Conservation (phyloP, 768 basidiomycete genomes). For the Tricholoma flavovirens region DNA sequence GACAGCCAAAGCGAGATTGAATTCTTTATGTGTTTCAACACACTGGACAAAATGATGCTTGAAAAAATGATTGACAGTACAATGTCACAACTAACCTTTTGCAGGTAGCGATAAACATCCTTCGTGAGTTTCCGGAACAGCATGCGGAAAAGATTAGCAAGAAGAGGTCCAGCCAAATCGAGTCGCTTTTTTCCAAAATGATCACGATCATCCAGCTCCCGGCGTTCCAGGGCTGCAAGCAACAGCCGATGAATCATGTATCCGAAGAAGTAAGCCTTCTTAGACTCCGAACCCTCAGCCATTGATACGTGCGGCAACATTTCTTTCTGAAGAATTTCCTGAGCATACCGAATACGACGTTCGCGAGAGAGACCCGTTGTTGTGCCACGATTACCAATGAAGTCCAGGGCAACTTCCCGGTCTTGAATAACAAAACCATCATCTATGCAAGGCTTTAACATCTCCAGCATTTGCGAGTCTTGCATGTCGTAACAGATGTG, state of each 20-base stretch:
- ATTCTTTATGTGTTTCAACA: constrained; percentile 93
- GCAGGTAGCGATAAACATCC: constrained; percentile 94
- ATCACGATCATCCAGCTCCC: constrained; percentile 98
- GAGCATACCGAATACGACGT: constrained; percentile 90
- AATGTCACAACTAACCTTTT: constrained; percentile 60
- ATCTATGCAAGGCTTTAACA: constrained; percentile 97
- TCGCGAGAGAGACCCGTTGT: constrained; percentile 89
- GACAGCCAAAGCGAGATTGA: constrained; percentile 86
- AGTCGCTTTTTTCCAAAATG: constrained; percentile 98
- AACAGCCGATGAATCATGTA: constrained; percentile 98
- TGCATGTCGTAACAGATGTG: constrained; percentile 99
- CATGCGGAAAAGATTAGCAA: constrained; percentile 98
- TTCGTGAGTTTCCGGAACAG: constrained; percentile 94
- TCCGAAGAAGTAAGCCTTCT: constrained; percentile 99
- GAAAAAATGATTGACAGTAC: constrained; percentile 3
- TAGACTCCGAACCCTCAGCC: constrained; percentile 92
- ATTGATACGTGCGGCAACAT: constrained; percentile 97
- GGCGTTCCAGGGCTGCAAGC: constrained; percentile 86
- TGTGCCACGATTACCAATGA: constrained; percentile 97
- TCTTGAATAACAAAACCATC: constrained; percentile 98
- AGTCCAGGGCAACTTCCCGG: constrained; percentile 94
- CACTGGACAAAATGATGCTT: constrained; percentile 50
- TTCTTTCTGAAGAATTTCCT: constrained; percentile 97
- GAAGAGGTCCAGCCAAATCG: constrained; percentile 90
- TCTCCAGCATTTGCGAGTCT: constrained; percentile 93